Percentiles rank a stretch among this genome's conserved stretches.
Conservation (phyloP, 176 grass and related monocot genomes). For the Cenchrus fungigraminus region DNA sequence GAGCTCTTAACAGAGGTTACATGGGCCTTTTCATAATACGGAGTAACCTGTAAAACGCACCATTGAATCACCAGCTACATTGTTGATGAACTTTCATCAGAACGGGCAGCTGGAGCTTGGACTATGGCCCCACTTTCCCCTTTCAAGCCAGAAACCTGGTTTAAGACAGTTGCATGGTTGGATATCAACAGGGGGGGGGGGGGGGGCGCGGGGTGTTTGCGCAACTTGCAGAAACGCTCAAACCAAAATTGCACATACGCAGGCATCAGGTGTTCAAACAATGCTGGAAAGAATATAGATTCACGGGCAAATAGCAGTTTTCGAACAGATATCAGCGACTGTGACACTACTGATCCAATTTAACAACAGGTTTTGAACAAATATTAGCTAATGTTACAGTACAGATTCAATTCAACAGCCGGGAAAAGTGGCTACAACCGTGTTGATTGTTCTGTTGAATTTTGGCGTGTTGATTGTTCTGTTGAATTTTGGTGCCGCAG, state of each 20-base stretch:
- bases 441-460: conserved; percentile 50
- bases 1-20: neutral
- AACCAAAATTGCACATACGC: neutral
- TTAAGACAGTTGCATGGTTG: too few relatives aligned
- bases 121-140: neutral
- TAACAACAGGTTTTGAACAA: conserved; percentile 37
- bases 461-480: conserved; percentile 44
- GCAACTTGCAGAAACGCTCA: neutral
- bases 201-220: too few relatives aligned
- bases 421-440: conserved; percentile 22
- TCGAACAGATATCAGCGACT: conserved; percentile 43
- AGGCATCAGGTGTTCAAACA: neutral
- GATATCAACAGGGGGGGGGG: too few relatives aligned
- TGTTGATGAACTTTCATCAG: too few relatives aligned
- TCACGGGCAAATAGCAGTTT: conserved; percentile 26
- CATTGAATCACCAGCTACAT: neutral
- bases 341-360: conserved; percentile 53
- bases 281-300: conserved; percentile 14
- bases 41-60: neutral
- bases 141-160: too few relatives aligned
- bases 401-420: conserved; percentile 47
- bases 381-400: conserved; percentile 53
- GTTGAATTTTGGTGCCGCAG: conserved; percentile 48
- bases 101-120: too few relatives aligned
- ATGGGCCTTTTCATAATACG: too few relatives aligned